phyloP scores from a whole-genome alignment of 306 rosid species.

The Lathyrus tuberosus region DNA sequence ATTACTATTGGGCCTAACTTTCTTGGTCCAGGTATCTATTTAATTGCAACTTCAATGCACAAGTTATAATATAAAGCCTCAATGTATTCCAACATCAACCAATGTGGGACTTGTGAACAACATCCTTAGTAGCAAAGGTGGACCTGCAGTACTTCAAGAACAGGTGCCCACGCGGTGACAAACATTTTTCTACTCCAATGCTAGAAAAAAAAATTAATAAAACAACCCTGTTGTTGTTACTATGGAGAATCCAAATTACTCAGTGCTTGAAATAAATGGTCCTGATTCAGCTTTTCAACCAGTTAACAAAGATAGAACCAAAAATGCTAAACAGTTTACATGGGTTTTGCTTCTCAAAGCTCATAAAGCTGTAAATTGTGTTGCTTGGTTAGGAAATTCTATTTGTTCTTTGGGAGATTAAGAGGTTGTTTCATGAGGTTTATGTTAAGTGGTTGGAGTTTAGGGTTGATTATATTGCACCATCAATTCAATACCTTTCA shows the following conservation, averaged over 20 bases:
- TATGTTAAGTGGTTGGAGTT: slow-evolving; percentile 66
- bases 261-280: slow-evolving; percentile 53
- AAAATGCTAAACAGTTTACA: slow-evolving; percentile 58
- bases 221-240: slow-evolving; percentile 58
- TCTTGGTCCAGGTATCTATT: too few relatives aligned
- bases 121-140: too few relatives aligned
- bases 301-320: slow-evolving; percentile 55
- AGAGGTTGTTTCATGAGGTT: slow-evolving; percentile 55
- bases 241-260: slow-evolving; percentile 64
- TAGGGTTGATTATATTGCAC: slow-evolving; percentile 64
- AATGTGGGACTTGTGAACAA: too few relatives aligned
- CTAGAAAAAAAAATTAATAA: slow-evolving; percentile 3
- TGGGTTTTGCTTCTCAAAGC: slow-evolving; percentile 66
- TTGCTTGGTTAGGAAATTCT: slow-evolving; percentile 50
- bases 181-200: background rate
- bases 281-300: slow-evolving; percentile 58
- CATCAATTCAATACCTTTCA: slow-evolving; percentile 60
- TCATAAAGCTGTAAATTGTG: slow-evolving; percentile 45
- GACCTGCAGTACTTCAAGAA: too few relatives aligned
- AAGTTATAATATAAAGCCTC: too few relatives aligned
- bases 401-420: slow-evolving; percentile 53
- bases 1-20: too few relatives aligned
- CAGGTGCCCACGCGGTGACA: too few relatives aligned
- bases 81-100: too few relatives aligned
- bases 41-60: too few relatives aligned